Percentiles rank a stretch among this genome's conserved stretches.
Conservation (phyloP, 2,329 filamentous ascomycete genomes). For the Aureobasidium sp. region DNA sequence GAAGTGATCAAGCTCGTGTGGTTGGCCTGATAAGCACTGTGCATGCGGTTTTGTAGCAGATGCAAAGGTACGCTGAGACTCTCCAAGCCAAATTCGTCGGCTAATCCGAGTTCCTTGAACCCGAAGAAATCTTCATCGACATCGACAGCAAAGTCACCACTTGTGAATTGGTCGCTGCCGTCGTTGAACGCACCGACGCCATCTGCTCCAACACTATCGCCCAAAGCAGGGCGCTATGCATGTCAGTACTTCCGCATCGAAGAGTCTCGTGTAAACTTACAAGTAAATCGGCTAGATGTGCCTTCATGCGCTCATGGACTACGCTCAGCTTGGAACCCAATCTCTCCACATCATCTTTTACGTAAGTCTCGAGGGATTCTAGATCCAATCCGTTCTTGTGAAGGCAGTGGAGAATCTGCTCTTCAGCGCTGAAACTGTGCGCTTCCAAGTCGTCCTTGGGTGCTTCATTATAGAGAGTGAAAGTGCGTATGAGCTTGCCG, state of each 20-base stretch:
- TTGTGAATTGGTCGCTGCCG: constrained; percentile 92
- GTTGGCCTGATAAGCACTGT: constrained; percentile 76
- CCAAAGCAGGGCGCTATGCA: constrained; percentile 66
- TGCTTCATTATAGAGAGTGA: constrained; percentile 75
- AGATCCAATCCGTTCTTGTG: constrained; percentile 78
- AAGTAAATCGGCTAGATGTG: constrained; percentile 84
- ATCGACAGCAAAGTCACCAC: constrained; percentile 94
- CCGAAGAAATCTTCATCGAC: constrained; percentile 98
- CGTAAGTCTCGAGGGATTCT: constrained; percentile 74
- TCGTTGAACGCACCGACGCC: constrained; percentile 91
- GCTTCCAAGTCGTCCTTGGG: constrained; percentile 51
- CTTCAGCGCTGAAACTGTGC: constrained; percentile 70
- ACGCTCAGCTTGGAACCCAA: constrained; percentile 68
- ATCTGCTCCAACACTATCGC: constrained; percentile 66
- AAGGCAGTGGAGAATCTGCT: constrained; percentile 79
- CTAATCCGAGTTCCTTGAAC: constrained; percentile 89
- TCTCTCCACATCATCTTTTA: constrained; percentile 88
- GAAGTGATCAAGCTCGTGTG: constrained; percentile 55
- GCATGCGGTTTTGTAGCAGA: constrained; percentile 83
- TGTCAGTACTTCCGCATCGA: constrained; percentile 4
- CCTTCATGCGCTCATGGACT: constrained; percentile 92
- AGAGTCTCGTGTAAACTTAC: constrained; percentile 27
- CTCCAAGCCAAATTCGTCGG: constrained; percentile 81
- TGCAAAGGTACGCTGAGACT: constrained; percentile 88
- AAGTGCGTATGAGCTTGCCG: constrained; percentile 68